These are phyloP conservation scores for Aspergillus caelatus DNA, from an alignment of 2,329 filamentous ascomycete genomes.

Conservation along the genomic window DNA sequence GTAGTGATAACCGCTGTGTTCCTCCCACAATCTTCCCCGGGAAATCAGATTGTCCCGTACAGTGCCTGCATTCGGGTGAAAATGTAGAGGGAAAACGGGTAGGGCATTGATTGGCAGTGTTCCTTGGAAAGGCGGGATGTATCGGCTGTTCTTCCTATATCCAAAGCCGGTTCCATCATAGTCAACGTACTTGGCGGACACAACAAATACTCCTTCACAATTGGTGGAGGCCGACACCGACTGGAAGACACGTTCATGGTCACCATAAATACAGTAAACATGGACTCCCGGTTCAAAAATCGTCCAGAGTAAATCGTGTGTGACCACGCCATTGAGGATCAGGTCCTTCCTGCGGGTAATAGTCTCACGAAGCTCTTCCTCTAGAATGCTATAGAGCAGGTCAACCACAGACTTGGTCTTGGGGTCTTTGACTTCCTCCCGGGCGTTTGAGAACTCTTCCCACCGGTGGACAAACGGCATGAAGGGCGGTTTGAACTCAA, in stretches of 20 bases:
- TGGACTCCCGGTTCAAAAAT: constrained; percentile 39
- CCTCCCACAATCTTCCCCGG: constrained; percentile 51
- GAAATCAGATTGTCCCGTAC: constrained; percentile 46
- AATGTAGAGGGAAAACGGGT: constrained; percentile 48
- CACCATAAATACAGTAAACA: constrained; percentile 13
- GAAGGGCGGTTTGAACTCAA: constrained; percentile 65
- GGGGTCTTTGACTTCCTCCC: constrained; percentile 47
- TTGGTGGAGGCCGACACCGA: constrained; percentile 7
- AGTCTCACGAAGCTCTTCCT: constrained; percentile 54
- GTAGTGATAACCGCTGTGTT: constrained; percentile 53
- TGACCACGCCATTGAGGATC: constrained; percentile 56
- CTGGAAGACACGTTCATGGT: constrained; percentile 14
- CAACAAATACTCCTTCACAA: constrained; percentile 9
- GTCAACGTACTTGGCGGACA: constrained; percentile 19
- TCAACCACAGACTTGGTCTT: constrained; percentile 52
- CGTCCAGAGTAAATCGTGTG: constrained; percentile 50
- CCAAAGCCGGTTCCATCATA: constrained; percentile 26
- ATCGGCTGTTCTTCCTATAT: constrained; percentile 4
- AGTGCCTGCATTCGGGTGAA: constrained; percentile 44
- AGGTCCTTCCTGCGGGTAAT: constrained; percentile 57
- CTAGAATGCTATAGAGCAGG: constrained; percentile 52
- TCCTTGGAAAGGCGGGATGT: constrained; percentile 26
- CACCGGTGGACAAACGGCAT: constrained; percentile 69
- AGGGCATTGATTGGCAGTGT: constrained; percentile 48
- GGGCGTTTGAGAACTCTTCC: constrained; percentile 50